Percentiles rank a stretch among this genome's conserved stretches.
Conservation (phyloP, 2,329 filamentous ascomycete genomes). For the Phialophora tarda region DNA sequence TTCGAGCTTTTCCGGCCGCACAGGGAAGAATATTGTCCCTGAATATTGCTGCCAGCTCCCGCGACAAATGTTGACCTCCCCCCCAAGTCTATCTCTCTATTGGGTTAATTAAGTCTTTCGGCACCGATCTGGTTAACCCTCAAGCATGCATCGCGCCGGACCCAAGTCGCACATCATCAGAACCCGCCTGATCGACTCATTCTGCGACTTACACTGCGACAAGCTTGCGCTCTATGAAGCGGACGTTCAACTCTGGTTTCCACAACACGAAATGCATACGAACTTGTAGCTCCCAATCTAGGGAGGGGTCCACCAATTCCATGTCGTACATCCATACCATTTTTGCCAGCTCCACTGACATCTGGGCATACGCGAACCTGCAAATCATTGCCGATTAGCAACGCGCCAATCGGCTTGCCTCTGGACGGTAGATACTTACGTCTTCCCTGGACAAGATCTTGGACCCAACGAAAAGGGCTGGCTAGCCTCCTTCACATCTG, state of each 20-base stretch:
- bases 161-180: not conserved
- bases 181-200: not conserved
- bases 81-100: too few species aligned
- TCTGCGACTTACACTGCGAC: not conserved
- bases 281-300: not conserved
- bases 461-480: not conserved
- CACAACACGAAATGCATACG: not conserved
- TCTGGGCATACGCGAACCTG: not conserved
- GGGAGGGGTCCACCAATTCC: not conserved
- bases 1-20: too few species aligned
- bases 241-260: not conserved
- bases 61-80: too few species aligned
- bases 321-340: not conserved
- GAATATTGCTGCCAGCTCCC: too few species aligned
- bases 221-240: not conserved
- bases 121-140: too few species aligned
- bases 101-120: too few species aligned
- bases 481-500: not conserved
- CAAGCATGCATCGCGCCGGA: not conserved
- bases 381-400: not conserved
- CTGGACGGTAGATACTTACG: not conserved
- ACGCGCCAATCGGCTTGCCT: not conserved
- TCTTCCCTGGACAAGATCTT: constrained; percentile 1
- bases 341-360: not conserved
- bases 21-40: too few species aligned